phyloP scores from a whole-genome alignment of 768 basidiomycete genomes.

The Roridomyces roridus region DNA sequence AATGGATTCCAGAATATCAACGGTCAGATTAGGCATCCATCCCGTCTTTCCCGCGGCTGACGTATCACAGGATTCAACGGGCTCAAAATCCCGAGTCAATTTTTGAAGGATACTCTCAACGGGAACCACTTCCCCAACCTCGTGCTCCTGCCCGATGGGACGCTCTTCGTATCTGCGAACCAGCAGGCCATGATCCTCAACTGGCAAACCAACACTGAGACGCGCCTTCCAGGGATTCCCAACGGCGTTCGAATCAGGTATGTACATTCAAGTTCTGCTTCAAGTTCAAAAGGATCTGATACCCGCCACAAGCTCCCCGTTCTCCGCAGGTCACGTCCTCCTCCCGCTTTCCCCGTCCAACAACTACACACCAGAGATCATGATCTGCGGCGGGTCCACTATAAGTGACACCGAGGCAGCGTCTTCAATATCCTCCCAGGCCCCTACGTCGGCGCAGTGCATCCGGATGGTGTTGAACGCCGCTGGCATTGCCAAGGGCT shows the following conservation, averaged over 20 bases:
- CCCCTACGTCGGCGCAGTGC: slow-evolving; percentile 49
- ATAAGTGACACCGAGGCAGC: slow-evolving; percentile 36
- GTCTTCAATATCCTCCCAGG: slow-evolving; percentile 40
- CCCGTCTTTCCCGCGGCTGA: neutral
- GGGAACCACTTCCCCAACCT: slow-evolving; percentile 31
- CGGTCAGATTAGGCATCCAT: slow-evolving; percentile 26
- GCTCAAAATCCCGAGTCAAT: slow-evolving; percentile 21
- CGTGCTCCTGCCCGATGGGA: slow-evolving; percentile 47
- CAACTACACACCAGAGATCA: slow-evolving; percentile 48
- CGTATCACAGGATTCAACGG: slow-evolving; percentile 27
- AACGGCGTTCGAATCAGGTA: slow-evolving; percentile 49
- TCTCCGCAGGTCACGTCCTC: slow-evolving; percentile 44
- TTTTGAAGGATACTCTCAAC: slow-evolving; percentile 20
- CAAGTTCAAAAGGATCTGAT: neutral
- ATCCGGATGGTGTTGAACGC: slow-evolving; percentile 47
- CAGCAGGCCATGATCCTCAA: slow-evolving; percentile 50
- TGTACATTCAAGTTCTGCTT: neutral
- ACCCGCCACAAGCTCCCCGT: slow-evolving; percentile 32
- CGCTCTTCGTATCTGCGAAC: slow-evolving; percentile 47
- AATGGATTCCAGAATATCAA: slow-evolving; percentile 33
- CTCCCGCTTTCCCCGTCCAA: slow-evolving; percentile 43
- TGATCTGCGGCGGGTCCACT: slow-evolving; percentile 53
- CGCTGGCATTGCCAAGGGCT: slow-evolving; percentile 48
- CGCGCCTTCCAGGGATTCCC: slow-evolving; percentile 47
- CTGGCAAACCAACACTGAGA: slow-evolving; percentile 44